phyloP scores from a whole-genome alignment of 257 asterid genomes.

The Salvia splendens region DNA sequence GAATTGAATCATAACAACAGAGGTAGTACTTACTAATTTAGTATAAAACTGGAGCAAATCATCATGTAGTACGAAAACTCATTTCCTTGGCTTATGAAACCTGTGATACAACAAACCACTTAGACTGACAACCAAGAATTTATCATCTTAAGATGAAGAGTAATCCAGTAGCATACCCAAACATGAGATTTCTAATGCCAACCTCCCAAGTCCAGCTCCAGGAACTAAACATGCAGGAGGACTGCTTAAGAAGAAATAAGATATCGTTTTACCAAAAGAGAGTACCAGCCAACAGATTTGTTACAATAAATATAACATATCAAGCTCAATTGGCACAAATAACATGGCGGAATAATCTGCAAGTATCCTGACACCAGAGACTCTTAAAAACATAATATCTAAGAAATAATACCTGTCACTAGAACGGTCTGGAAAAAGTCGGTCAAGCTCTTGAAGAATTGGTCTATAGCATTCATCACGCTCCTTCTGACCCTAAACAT shows the following conservation, averaged over 20 bases:
- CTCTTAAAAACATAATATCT: constrained; percentile 2
- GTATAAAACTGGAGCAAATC: constrained; percentile 98
- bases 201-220: constrained; percentile 99
- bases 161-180: constrained; percentile 55
- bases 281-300: constrained; percentile 10
- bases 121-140: constrained; percentile 20
- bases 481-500: constrained; percentile 78
- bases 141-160: constrained; percentile 17
- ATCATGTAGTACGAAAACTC: constrained; percentile 99
- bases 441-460: constrained; percentile 79
- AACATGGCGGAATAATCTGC: constrained; percentile 10
- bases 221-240: constrained; percentile 95
- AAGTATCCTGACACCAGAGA: constrained; percentile 13
- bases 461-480: constrained; percentile 95
- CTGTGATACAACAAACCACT: constrained; percentile 45
- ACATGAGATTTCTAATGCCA: constrained; percentile 92
- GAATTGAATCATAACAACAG: constrained; percentile 21
- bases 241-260: constrained; percentile 43
- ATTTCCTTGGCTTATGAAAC: constrained; percentile 93
- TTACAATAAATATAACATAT: neutral
- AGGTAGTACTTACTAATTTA: constrained; percentile 75
- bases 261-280: constrained; percentile 34
- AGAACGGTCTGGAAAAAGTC: constrained; percentile 64
- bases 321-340: constrained; percentile 13
- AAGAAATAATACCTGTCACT: constrained; percentile 50